Conservation (phyloP, 768 basidiomycete species). For the Mycena metata region DNA sequence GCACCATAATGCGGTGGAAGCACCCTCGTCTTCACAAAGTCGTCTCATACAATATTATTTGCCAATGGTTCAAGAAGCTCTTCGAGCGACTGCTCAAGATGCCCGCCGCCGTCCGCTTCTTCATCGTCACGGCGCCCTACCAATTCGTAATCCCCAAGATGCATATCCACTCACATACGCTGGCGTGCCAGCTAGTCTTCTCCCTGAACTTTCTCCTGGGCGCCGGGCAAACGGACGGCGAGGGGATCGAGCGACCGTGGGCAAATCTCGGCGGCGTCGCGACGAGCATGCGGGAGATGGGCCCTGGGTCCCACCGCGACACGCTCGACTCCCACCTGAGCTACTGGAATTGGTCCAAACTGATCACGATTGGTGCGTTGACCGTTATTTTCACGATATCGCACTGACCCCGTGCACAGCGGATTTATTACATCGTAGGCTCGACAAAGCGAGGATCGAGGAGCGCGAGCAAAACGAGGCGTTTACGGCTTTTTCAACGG, state of each 20-base stretch:
- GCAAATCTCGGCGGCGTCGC: slow-evolving; percentile 4
- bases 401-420: background rate
- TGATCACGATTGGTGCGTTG: slow-evolving; percentile 40
- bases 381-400: background rate
- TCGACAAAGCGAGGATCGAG: background rate
- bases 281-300: slow-evolving; percentile 51
- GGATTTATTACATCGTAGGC: background rate
- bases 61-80: slow-evolving; percentile 48
- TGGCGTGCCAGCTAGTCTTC: slow-evolving; percentile 40
- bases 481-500: background rate
- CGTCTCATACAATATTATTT: slow-evolving; percentile 50
- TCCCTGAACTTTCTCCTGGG: slow-evolving; percentile 42
- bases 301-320: slow-evolving; percentile 46
- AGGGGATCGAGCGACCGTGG: no score
- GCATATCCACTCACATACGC: slow-evolving; percentile 40
- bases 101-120: slow-evolving; percentile 20
- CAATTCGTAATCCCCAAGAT: slow-evolving; percentile 37
- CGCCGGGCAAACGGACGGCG: slow-evolving; percentile 17
- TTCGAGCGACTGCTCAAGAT: slow-evolving; percentile 34
- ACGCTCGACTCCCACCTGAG: slow-evolving; percentile 44
- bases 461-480: no score
- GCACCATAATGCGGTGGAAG: slow-evolving; percentile 15
- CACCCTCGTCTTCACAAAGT: background rate
- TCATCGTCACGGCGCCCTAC: background rate
- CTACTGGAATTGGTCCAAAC: slow-evolving; percentile 46